Evolutionary conservation across 768 basidiomycete species (phyloP), one percentile per base, ranked within the genome.

Genomic region (Podaxis carcinomalis): DNA sequence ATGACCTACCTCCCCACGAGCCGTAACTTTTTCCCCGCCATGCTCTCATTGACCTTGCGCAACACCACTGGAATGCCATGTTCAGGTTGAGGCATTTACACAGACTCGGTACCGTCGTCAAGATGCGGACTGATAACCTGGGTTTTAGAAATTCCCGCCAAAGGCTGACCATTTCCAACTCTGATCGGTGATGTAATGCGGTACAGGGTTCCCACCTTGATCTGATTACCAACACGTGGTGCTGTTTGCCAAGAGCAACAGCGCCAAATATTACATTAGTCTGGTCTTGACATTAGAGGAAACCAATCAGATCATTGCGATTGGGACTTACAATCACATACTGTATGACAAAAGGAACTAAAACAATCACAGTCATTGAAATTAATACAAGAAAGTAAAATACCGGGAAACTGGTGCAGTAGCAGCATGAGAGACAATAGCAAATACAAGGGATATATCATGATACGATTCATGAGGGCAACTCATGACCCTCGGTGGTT

Each of bases 1-100:
- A 37, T 35, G 10, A 68, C 80, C 61, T 70, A 87, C 87, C 82
- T 75, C 65, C 85, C 87, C 25, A 83, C 82, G 51, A 88, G 71
- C 59, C 86, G 77, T 63, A 88, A 64, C 72, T 88, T 88, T 57
- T 72, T 74, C 50, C 83, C 82, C 50, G 76, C 65, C 37, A 80
- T 64, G 14, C 69, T 66, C 19, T 75, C 69, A 27, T 70, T 68
- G 47, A 87, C 69, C 42, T 72, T 74, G 56, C 73, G 69, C 42
- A 87, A 56, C 68, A 70, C 75, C 51, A 75, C 78, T 21, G 80
- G 77, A 47, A 63, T 73, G n/a, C 81, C 84, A 57, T 69, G 67
- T 44, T 83, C 80, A 51, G 81, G 77, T 64, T 78, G 78, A 47
- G 81, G 76, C 83, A 84, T 84, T 32, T 51, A 61, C n/a, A 36